Evolutionary conservation across 768 basidiomycete genomes (phyloP), one percentile per base, ranked within the genome.

Genomic region (Pisolithus tinctorius): DNA sequence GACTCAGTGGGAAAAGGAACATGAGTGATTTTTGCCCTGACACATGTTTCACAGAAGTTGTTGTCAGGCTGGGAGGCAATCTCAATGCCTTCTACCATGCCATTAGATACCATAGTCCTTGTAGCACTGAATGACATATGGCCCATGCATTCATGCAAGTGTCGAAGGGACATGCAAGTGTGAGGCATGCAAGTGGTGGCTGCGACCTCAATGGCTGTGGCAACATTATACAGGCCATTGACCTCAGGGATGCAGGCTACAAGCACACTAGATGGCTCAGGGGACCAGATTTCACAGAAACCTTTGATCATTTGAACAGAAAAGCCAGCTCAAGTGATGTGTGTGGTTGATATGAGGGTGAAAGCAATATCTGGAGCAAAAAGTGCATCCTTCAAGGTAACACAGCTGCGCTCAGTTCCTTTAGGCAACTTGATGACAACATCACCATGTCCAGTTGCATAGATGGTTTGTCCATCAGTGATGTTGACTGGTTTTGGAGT

Each of bases 391-490:
- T 29, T 42, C 3, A 53, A 30, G 2, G 23, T 55, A 29, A 45
- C 39, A 17, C 8, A 14, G 16, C 6, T 41, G 30, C 41, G 48
- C 29, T 50, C 31, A 4, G 39, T n/a, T 4, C 61, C 62, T 37
- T 63, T 65, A 0, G 66, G 66, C 1, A 70, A 42, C 4, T 53
- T 41, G 27, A 70, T 56, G 0, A 50, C 6, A 51, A 70, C 58
- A 34, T 71, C 66, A 1, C 70, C 70, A 42, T 55, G 58, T 7
- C 70, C 65, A 26, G 55, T 61, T 0, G 70, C 69, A 48, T 60
- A 50, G 41, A 72, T 67, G 1, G 48, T 49, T 0, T 47, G 55
- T 45, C 65, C 63, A 47, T 71, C 60, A 9, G 68, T 68, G 3
- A 53, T 43, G 3, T 40, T 44, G 20, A 51, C 31, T 0, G 50